Evolutionary conservation across 495 filamentous ascomycete genomes (phyloP).

Genomic region (Parathielavia hyrcaniae): DNA sequence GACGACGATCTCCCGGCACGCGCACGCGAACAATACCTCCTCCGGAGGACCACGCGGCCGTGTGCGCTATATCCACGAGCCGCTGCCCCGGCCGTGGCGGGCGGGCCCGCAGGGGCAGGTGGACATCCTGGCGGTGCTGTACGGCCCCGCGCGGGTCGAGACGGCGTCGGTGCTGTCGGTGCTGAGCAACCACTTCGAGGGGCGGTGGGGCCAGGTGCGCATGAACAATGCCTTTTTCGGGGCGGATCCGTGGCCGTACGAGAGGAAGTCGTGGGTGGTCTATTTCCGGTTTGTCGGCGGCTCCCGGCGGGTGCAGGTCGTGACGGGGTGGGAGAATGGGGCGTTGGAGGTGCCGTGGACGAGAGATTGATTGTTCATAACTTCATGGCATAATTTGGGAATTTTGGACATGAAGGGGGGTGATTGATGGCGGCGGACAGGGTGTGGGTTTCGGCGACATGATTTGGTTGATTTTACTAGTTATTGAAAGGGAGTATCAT

Average conservation of each 20-base stretch:
- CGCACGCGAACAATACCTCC: not conserved
- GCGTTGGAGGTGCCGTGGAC: conserved; percentile 29
- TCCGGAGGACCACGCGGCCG: not conserved
- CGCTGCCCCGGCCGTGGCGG: conserved; percentile 15
- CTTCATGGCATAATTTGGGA: not conserved
- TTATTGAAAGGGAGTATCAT: too few species aligned
- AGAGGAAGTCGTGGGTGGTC: conserved; percentile 26
- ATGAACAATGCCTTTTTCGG: conserved; percentile 28
- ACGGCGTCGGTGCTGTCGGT: conserved; percentile 22
- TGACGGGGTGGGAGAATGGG: conserved; percentile 29
- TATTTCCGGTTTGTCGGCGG: conserved; percentile 24
- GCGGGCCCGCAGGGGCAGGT: conserved; percentile 14
- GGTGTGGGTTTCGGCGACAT: too few species aligned
- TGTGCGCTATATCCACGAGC: not conserved
- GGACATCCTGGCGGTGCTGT: conserved; percentile 26
- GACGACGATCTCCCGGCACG: not conserved
- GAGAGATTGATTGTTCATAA: not conserved
- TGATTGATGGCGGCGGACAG: too few species aligned
- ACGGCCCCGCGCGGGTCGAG: conserved; percentile 23
- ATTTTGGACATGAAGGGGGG: too few species aligned
- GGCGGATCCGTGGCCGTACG: conserved; percentile 23
- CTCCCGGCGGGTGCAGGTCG: conserved; percentile 23
- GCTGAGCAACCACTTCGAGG: conserved; percentile 23
- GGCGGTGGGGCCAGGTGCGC: conserved; percentile 23
- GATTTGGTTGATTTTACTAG: too few species aligned